phyloP scores from a whole-genome alignment of 2,329 filamentous ascomycete species.

The Ceratocystis lukuohia region DNA sequence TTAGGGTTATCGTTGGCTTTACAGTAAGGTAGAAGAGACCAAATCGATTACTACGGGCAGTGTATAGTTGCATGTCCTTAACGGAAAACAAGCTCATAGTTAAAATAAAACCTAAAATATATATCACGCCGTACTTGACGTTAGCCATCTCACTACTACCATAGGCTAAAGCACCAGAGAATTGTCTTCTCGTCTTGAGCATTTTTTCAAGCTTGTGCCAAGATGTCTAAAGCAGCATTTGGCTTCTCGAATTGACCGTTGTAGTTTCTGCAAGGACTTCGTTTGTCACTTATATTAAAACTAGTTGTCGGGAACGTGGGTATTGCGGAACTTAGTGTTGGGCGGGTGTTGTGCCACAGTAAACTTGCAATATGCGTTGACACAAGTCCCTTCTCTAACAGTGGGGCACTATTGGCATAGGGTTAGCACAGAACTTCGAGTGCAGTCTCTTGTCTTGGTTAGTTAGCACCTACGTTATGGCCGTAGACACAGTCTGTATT shows the following conservation, averaged over 20 bases:
- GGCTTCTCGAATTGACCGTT: no score
- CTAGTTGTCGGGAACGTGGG: not conserved
- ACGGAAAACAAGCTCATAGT: no score
- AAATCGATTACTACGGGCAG: no score
- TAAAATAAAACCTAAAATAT: no score
- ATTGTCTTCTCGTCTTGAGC: no score
- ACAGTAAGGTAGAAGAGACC: no score
- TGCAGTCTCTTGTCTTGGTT: not conserved
- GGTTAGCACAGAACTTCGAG: constrained; percentile 9
- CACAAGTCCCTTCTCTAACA: constrained; percentile 38
- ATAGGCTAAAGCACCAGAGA: no score
- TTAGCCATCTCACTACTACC: no score
- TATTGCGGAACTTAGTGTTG: not conserved
- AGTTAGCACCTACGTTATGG: constrained; percentile 38
- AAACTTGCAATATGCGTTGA: constrained; percentile 17
- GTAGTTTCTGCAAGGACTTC: not conserved
- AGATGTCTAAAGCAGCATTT: no score
- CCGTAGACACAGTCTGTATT: constrained; percentile 48
- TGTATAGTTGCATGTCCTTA: no score
- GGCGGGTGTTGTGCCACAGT: constrained; percentile 8
- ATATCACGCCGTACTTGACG: no score
- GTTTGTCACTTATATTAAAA: not conserved
- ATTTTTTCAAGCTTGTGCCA: no score
- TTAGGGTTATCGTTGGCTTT: not conserved
- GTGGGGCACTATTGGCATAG: constrained; percentile 37